Evolutionary conservation across 768 basidiomycete genomes (phyloP).

Genomic region (Suillus bovinus): DNA sequence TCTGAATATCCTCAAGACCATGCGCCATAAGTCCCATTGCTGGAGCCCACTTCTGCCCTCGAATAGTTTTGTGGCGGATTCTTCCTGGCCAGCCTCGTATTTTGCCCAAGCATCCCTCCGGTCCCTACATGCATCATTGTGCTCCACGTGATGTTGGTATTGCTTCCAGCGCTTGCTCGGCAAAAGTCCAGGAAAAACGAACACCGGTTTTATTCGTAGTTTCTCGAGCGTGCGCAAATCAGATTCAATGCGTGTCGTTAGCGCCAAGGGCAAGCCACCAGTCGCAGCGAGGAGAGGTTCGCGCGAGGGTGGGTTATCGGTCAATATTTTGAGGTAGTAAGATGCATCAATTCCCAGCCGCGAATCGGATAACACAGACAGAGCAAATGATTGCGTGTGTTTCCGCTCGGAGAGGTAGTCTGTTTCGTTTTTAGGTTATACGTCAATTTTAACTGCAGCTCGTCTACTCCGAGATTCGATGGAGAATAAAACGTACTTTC

Average conservation of each 20-base stretch:
- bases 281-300: conserved; percentile 95
- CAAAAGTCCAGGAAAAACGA: conserved; percentile 90
- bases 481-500: conserved; percentile 56
- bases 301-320: conserved; percentile 71
- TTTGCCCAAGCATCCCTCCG: conserved; percentile 87
- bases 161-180: conserved; percentile 76
- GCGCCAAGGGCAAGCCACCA: conserved; percentile 89
- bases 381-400: conserved; percentile 78
- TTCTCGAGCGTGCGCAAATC: conserved; percentile 91
- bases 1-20: conserved; percentile 89
- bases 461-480: neutral
- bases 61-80: conserved; percentile 82
- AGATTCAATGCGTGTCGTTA: conserved; percentile 85
- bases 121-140: conserved; percentile 71
- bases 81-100: conserved; percentile 92
- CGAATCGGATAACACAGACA: conserved; percentile 83
- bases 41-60: conserved; percentile 69
- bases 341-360: conserved; percentile 97
- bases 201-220: conserved; percentile 95
- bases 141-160: conserved; percentile 50
- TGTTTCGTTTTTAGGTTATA: conserved; percentile 29
- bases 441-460: conserved; percentile 7
- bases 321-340: conserved; percentile 80
- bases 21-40: conserved; percentile 94
- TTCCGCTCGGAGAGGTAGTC: conserved; percentile 88